Evolutionary conservation across 2,329 filamentous ascomycete species (phyloP).

Genomic region (Colletotrichum sidae): DNA sequence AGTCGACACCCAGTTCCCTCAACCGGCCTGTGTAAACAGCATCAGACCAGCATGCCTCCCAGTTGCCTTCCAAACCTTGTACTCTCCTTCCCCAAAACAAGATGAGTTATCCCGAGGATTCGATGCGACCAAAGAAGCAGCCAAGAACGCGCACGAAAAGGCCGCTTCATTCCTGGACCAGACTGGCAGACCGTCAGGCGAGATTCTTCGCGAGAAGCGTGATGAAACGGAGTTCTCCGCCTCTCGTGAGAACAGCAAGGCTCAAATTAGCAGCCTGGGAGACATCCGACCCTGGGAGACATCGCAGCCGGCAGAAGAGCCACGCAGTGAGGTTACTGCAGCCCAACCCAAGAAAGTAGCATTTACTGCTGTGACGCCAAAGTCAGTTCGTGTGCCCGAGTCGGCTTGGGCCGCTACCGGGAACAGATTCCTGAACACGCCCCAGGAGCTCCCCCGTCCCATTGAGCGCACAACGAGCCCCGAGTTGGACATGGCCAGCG

Average conservation of each 20-base stretch:
- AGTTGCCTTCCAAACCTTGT: too few species aligned
- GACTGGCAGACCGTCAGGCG: conserved; percentile 36
- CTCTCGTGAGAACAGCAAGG: conserved; percentile 53
- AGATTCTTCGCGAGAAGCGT: conserved; percentile 48
- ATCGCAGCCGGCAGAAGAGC: too few species aligned
- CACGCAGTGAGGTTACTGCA: too few species aligned
- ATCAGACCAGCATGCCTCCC: too few species aligned
- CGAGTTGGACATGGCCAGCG: conserved; percentile 37
- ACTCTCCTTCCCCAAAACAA: too few species aligned
- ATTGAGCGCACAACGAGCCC: conserved; percentile 18
- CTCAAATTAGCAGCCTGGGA: conserved; percentile 1
- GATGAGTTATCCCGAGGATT: too few species aligned
- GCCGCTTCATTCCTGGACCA: not conserved
- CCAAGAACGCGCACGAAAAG: too few species aligned
- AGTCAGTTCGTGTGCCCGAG: conserved; percentile 22
- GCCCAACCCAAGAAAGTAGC: not conserved
- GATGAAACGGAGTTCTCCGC: conserved; percentile 54
- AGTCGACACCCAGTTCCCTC: too few species aligned
- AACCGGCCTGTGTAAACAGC: too few species aligned
- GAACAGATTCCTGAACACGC: conserved; percentile 29
- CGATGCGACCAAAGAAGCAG: too few species aligned
- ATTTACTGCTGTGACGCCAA: not conserved
- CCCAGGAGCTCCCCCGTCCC: conserved; percentile 8
- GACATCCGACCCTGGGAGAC: not conserved
- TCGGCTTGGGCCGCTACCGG: conserved; percentile 31